Evolutionary conservation across 352 stramenopile genomes (phyloP).

Genomic region (Aphanomyces stellatus): DNA sequence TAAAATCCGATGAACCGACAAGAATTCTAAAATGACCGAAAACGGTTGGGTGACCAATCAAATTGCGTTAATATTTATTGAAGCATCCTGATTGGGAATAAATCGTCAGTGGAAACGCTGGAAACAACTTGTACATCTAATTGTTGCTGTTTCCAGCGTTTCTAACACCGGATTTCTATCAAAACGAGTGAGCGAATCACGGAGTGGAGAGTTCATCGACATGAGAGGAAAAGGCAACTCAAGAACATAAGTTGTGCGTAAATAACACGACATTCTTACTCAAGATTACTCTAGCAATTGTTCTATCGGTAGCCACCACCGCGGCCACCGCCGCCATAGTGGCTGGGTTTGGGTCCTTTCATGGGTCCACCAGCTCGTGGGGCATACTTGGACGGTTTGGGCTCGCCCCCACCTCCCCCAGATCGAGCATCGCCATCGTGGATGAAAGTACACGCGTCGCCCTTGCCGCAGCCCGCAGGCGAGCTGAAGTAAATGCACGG

Average conservation of each 20-base stretch:
- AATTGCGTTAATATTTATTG: no score
- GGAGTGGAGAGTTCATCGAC: no score
- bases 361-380: neutral
- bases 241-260: neutral
- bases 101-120: no score
- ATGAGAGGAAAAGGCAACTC: neutral
- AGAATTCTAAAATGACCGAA: no score
- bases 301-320: neutral
- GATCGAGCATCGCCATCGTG: conserved; percentile 32
- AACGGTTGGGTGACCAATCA: no score
- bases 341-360: neutral
- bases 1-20: no score
- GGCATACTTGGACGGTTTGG: conserved; percentile 48
- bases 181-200: no score
- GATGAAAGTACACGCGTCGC: conserved; percentile 52
- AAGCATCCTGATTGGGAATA: no score
- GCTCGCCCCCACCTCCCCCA: conserved; percentile 31
- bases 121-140: no score
- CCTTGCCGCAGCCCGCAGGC: conserved; percentile 62
- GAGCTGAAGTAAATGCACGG: conserved; percentile 68
- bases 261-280: neutral
- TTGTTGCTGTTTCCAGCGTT: no score
- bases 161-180: no score
- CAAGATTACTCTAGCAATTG: neutral
- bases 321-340: neutral